Evolutionary conservation across 495 filamentous ascomycete genomes (phyloP), one percentile per base, ranked within the genome.

Genomic region (Ascodesmis nigricans): DNA sequence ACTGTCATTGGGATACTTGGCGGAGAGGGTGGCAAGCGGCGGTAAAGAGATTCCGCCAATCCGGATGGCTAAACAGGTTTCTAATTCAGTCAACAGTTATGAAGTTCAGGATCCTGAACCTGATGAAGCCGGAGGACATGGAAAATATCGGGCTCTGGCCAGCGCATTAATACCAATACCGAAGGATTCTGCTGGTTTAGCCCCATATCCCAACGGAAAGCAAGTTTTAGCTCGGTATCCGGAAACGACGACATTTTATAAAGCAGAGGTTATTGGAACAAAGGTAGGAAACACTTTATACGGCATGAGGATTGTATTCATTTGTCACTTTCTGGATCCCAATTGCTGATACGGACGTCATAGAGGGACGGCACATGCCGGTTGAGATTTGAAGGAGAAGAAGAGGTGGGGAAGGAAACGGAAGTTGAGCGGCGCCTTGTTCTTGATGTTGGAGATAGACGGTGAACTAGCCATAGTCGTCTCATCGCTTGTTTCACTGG

Each of bases 191-290:
- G 56, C 60, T 21, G 58, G 59, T 4, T 52, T 92, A 29, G 61
- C 69, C 1, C 66, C 75, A 7, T 83, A 84, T 45, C 62, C 83
- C 1, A 57, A 67, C 35, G 82, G 82, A 9, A 82, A 77, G 48
- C 69, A 69, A 15, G 80, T 91, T 19, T 57, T 91, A 33, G 80
- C 80, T 0, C 59, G 78, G 24, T 91, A 91, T 48, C 80, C 80
- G 0, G 75, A 81, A 37, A 99, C 90, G 6, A 92, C 87, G 1
- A 93, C 84, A 0, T 99, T 99, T 48, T 99, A 99, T 54, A 73
- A 79, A 47, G 87, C 90, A 7, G 83, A 93, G 43, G 84, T 97
- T 11, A 82, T 80, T 61, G 72, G 72, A 0, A 64, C 63, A 37
- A 71, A 74, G 21, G 56, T 57, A 1, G n/a, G n/a, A n/a, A n/a